Conservation (phyloP, 108 stramenopile genomes). For the Stephanodiscus triporus region DNA sequence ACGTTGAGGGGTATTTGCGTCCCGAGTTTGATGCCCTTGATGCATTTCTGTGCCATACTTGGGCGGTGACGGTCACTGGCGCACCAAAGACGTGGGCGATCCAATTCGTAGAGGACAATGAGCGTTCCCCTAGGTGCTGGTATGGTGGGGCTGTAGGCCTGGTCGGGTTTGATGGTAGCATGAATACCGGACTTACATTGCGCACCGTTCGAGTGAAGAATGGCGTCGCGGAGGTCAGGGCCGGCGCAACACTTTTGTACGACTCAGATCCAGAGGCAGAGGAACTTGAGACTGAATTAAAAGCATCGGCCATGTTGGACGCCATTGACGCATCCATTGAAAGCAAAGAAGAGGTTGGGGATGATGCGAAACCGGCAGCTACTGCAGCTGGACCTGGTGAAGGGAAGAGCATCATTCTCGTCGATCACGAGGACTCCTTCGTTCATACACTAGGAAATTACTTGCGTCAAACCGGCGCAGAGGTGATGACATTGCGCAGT, state of each 20-base stretch:
- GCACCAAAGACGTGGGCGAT: slow-evolving; percentile 99
- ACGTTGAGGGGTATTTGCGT: slow-evolving; percentile 97
- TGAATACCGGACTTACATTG: slow-evolving; percentile 97
- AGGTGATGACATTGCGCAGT: slow-evolving; percentile 89
- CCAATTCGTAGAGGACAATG: slow-evolving; percentile 96
- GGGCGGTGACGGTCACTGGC: slow-evolving; percentile 99
- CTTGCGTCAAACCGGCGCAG: slow-evolving; percentile 96
- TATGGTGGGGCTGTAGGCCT: slow-evolving; percentile 98
- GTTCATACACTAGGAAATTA: slow-evolving; percentile 99
- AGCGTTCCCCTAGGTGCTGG: slow-evolving; percentile 94
- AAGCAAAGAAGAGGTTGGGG: slow-evolving; percentile 23
- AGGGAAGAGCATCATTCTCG: slow-evolving; percentile 88
- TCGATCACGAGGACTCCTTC: slow-evolving; percentile 99
- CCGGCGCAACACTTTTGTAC: slow-evolving; percentile 95
- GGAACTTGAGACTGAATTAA: slow-evolving; percentile 97
- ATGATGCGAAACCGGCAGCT: slow-evolving; percentile 4
- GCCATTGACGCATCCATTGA: slow-evolving; percentile 65
- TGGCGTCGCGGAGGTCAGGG: slow-evolving; percentile 93
- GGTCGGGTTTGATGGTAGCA: slow-evolving; percentile 95
- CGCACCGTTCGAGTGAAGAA: slow-evolving; percentile 93
- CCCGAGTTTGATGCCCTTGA: slow-evolving; percentile 96
- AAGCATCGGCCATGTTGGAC: slow-evolving; percentile 97
- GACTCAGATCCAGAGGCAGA: slow-evolving; percentile 93
- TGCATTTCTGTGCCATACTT: slow-evolving; percentile 98
- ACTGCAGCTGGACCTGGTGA: slow-evolving; percentile 58